These are phyloP conservation scores for Colletotrichum sp. DNA, from an alignment of 2,329 filamentous ascomycete genomes.

Conservation along the genomic window DNA sequence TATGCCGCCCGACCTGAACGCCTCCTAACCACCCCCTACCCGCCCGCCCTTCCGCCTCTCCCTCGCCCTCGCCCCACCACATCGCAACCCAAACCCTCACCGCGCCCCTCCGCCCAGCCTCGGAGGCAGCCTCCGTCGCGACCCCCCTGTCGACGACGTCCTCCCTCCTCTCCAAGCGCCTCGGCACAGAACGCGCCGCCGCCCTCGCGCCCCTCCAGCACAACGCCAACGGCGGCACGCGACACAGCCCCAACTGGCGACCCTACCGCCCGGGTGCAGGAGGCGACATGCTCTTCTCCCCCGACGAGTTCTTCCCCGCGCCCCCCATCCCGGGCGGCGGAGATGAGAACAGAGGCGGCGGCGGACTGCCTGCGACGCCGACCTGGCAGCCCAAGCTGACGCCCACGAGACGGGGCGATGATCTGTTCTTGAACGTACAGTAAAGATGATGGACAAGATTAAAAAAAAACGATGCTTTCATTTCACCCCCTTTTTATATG, in stretches of 20 bases:
- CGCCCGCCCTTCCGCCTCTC: neutral
- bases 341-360: neutral
- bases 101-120: conserved; percentile 16
- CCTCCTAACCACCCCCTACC: no score
- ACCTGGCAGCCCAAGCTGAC: conserved; percentile 70
- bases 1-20: no score
- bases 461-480: neutral
- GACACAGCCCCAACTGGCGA: conserved; percentile 24
- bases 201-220: conserved; percentile 42
- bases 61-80: neutral
- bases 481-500: neutral
- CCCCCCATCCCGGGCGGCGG: neutral
- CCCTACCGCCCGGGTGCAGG: neutral
- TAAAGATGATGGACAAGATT: conserved; percentile 25
- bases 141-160: conserved; percentile 33
- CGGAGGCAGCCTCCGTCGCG: conserved; percentile 16
- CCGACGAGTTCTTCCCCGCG: conserved; percentile 4
- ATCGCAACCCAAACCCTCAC: conserved; percentile 2
- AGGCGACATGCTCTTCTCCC: conserved; percentile 14
- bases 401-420: conserved; percentile 69
- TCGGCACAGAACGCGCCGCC: conserved; percentile 54
- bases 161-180: conserved; percentile 56
- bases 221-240: conserved; percentile 22
- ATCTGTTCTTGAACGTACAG: conserved; percentile 64
- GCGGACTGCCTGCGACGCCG: conserved; percentile 49